Evolutionary conservation across 441 rosid species (phyloP).

Genomic region (Gossypium gossypioides): DNA sequence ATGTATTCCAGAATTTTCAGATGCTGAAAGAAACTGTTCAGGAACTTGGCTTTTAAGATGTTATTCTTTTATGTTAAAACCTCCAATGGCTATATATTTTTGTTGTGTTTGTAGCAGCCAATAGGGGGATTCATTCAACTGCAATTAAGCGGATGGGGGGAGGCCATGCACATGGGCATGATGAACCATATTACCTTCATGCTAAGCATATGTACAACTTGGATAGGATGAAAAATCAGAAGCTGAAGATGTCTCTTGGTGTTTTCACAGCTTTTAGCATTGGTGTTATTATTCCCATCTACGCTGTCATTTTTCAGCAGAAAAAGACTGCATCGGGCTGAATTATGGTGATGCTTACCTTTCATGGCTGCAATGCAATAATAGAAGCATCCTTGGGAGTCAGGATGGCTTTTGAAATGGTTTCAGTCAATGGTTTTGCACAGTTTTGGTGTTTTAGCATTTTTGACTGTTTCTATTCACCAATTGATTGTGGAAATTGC

Average conservation of each 20-base stretch:
- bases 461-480: constrained; percentile 1
- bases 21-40: neutral
- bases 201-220: constrained; percentile 96
- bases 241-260: constrained; percentile 65
- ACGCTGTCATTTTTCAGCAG: constrained; percentile 90
- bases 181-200: constrained; percentile 32
- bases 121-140: constrained; percentile 70
- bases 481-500: constrained; percentile 5
- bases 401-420: constrained; percentile 10
- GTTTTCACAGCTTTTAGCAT: constrained; percentile 82
- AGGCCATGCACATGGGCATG: constrained; percentile 10
- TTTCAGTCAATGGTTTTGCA: neutral
- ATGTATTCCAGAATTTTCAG: neutral
- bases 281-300: constrained; percentile 64
- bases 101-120: constrained; percentile 32
- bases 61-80: neutral
- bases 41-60: neutral
- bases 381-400: constrained; percentile 18
- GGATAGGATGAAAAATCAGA: constrained; percentile 81
- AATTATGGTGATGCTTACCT: neutral
- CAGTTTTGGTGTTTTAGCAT: neutral
- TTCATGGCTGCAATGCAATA: constrained; percentile 25
- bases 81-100: neutral
- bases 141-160: constrained; percentile 16
- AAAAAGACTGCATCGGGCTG: constrained; percentile 69